Conservation (phyloP, 139 green algal species). For the Limnomonas spitsbergensis region DNA sequence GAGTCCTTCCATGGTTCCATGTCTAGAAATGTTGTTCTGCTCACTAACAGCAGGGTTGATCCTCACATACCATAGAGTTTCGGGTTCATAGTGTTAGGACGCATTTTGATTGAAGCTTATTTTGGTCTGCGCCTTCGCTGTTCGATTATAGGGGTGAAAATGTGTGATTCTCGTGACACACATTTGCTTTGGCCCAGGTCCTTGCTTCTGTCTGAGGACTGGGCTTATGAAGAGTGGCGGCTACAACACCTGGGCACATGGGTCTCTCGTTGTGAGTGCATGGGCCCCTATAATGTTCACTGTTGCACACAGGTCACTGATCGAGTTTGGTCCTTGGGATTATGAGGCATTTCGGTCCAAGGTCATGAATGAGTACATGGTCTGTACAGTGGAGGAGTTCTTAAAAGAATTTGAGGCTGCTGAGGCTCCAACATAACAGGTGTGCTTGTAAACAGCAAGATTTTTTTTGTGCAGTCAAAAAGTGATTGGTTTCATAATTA, state of each 20-base stretch:
- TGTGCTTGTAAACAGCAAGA: too few species aligned
- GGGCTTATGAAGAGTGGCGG: conserved; percentile 13
- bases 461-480: too few species aligned
- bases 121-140: too few species aligned
- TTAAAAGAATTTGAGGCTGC: conserved; percentile 4
- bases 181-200: neutral
- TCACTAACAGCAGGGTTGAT: too few species aligned
- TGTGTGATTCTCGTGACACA: neutral
- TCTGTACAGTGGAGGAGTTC: neutral
- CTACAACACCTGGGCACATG: neutral
- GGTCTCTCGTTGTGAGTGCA: conserved; percentile 5
- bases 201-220: neutral
- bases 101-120: neutral
- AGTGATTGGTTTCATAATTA: too few species aligned
- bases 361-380: neutral
- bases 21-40: too few species aligned
- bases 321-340: neutral
- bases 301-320: neutral
- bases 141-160: too few species aligned
- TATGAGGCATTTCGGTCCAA: neutral
- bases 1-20: conserved; percentile 1
- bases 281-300: neutral
- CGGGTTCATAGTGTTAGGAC: neutral
- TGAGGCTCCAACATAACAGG: too few species aligned
- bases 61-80: neutral